Evolutionary conservation across 2,329 filamentous ascomycete genomes (phyloP), one percentile per base, ranked within the genome.

Genomic region (Plectosphaerella sp.): DNA sequence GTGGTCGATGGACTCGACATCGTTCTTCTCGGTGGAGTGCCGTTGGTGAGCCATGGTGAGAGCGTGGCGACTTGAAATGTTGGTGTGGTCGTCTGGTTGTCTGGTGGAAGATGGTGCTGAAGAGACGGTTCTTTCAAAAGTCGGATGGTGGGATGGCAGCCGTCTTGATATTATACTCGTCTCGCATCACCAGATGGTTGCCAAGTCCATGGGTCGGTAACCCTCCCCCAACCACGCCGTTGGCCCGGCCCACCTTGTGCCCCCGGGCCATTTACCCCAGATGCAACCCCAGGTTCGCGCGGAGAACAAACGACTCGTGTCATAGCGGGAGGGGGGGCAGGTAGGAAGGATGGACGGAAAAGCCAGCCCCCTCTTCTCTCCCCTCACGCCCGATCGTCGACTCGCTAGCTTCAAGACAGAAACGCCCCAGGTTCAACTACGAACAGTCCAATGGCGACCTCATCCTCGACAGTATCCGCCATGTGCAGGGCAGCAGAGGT

Each of bases 1-100:
- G 15, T 53, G 50, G 8, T 47, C 52, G 15, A 55, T n/a, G 16
- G 47, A 49, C 22, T 51, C 52, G 12, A 48, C 46, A 28, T 57
- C 55, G 39, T 48, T 33, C 43, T 57, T 57, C 20, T 55, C 50
- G 28, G 51, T n/a, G 14, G 55, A 57, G 37, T 46, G 39, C 43
- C 53, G 49, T 12, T 33, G 16, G 18, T 16, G 50, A 18, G 53
- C 37, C 53, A 53, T 51, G 7, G 5, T 15, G 37, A 18, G 24
- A 47, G 15, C 22, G n/a, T 47, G 45, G 14, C 15, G 16, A 12
- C 14, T 14, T 35, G 45, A 16, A 15, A 9, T 33, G 45, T 35
- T 33, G 7, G 28, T 33, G 24, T 47, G 45, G 7, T n/a, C 22
- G n/a, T n/a, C n/a, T n/a, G n/a, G n/a, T n/a, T n/a, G n/a, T n/a